Percentiles rank a stretch among this genome's conserved stretches.
These are phyloP conservation scores for Melastoma candidum DNA, from an alignment of 441 rosid genomes.

Conservation along the genomic window DNA sequence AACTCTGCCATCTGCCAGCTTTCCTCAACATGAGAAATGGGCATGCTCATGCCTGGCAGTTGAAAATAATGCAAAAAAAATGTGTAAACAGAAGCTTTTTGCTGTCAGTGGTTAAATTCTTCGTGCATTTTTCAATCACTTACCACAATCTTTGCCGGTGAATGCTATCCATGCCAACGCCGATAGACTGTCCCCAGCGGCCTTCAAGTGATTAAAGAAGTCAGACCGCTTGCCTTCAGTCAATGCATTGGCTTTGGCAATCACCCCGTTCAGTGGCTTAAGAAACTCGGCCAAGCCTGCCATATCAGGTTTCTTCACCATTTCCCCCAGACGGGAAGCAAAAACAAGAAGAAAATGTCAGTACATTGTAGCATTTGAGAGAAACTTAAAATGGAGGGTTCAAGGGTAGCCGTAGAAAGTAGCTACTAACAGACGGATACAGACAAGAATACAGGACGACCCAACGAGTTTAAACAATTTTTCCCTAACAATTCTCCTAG, in stretches of 20 bases:
- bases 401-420: no score
- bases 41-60: conserved; percentile 85
- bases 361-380: no score
- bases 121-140: conserved; percentile 11
- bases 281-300: conserved; percentile 68
- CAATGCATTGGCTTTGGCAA: conserved; percentile 61
- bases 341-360: no score
- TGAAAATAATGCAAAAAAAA: conserved; percentile 8
- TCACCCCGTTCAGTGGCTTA: conserved; percentile 71
- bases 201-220: conserved; percentile 79
- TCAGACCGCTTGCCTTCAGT: conserved; percentile 79
- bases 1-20: conserved; percentile 99
- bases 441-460: neutral
- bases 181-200: conserved; percentile 67
- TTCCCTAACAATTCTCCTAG: no score
- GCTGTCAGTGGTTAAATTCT: neutral
- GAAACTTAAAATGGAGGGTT: no score
- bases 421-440: conserved; percentile 7
- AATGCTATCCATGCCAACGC: conserved; percentile 96
- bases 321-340: no score
- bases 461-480: neutral
- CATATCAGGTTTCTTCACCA: conserved; percentile 58
- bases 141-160: conserved; percentile 89
- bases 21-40: conserved; percentile 91
- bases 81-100: conserved; percentile 1